These are phyloP conservation scores for Corrigiola litoralis DNA, from an alignment of 179 eudicot genomes.

Conservation along the genomic window DNA sequence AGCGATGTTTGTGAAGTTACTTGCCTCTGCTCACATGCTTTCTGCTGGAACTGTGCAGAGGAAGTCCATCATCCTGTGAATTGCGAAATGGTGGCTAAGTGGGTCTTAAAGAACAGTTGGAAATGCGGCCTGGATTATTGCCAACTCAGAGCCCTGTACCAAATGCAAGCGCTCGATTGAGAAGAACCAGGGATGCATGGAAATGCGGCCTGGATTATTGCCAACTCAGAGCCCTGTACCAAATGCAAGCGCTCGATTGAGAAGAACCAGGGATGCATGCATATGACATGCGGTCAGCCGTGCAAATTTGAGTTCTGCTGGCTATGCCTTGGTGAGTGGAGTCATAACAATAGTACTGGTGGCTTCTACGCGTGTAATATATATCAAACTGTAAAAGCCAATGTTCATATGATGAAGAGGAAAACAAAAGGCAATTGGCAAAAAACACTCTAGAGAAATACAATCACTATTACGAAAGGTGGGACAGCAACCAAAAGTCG, in stretches of 20 bases:
- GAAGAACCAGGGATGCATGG: constrained; percentile 6
- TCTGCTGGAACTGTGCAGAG: constrained; percentile 72
- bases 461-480: neutral
- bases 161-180: constrained; percentile 3
- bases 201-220: constrained; percentile 58
- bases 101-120: constrained; percentile 53
- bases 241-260: constrained; percentile 3
- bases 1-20: constrained; percentile 43
- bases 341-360: neutral
- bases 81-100: constrained; percentile 50
- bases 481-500: neutral
- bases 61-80: constrained; percentile 65
- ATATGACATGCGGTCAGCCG: constrained; percentile 8
- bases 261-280: neutral
- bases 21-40: constrained; percentile 47
- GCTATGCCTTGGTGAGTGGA: neutral
- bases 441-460: neutral
- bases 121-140: constrained; percentile 61
- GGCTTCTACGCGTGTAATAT: neutral
- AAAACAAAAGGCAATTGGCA: neutral
- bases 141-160: neutral
- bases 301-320: neutral
- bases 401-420: neutral
- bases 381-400: neutral
- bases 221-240: neutral